Evolutionary conservation across 106 monocot genomes (phyloP), one percentile per base, ranked within the genome.

Genomic region (Dioscorea zingiberensis): DNA sequence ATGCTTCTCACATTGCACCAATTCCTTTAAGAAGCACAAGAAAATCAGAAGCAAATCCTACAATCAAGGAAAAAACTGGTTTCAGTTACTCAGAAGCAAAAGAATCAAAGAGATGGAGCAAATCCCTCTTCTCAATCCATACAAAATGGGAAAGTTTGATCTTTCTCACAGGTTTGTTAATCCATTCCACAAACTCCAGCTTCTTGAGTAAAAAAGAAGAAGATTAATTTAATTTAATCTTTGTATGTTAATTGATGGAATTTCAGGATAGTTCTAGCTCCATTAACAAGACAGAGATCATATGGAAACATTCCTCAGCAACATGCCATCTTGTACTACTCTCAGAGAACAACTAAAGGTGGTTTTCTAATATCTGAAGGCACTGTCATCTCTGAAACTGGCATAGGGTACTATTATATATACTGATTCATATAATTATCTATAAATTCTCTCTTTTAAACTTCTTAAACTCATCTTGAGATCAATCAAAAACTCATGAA

Each of bases 261-360:
- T 38, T 14, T 2, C 58, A 73, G 75, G 44, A 32, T 75, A 32
- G 75, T 80, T 47, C 32, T 80, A 23, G 80, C 83, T 26, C 87
- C 87, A n/a, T 15, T 87, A 73, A 83, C 83, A 21, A 72, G 83
- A 25, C 45, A 60, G 30, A 77, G 87, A 51, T 87, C 87, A 1
- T 87, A 77, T 16, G 69, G 80, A 13, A 83, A 77, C 27, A 70
- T 87, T 15, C 83, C 87, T 21, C 87, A 83, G 27, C 73, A 75
- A 8, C 87, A 83, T 55, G 86, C 86, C 7, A 67, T 58, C 4
- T 22, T 83, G 22, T 87, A 87, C 67, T 87, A 87, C 69, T 79
- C 83, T 13, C 83, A 83, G 61, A 63, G 80, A 45, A 74, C 87
- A 24, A 71, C 80, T 17, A 44, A 68, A 5, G 87, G 87, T 14